These are phyloP conservation scores for Gorgonomyces haynaldii DNA, from an alignment of 192 early-diverging fungal species.

Conservation along the genomic window DNA sequence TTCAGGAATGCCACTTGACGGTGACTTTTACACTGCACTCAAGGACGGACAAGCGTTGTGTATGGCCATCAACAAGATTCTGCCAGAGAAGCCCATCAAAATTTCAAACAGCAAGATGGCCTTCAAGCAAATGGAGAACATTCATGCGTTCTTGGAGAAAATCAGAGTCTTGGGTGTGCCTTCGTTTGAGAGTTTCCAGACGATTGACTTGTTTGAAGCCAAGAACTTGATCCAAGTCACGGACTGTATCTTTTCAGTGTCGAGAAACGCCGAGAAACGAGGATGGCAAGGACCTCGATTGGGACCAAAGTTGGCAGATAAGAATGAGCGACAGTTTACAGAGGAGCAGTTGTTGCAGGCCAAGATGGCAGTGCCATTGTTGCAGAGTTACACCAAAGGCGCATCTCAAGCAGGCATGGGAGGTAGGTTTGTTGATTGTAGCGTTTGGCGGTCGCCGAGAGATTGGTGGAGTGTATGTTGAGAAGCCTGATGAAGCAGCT, in stretches of 20 bases:
- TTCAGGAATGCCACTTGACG: neutral
- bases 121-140: conserved; percentile 35
- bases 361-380: conserved; percentile 13
- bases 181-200: conserved; percentile 57
- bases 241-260: conserved; percentile 56
- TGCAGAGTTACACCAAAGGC: conserved; percentile 9
- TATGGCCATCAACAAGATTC: conserved; percentile 25
- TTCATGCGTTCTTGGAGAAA: conserved; percentile 19
- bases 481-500: no score
- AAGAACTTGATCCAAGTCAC: conserved; percentile 54
- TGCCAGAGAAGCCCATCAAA: conserved; percentile 19
- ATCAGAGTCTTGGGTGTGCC: conserved; percentile 38
- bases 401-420: conserved; percentile 3
- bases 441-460: conserved; percentile 15
- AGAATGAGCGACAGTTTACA: conserved; percentile 37
- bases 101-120: conserved; percentile 11
- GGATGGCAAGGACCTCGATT: conserved; percentile 33
- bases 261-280: conserved; percentile 46
- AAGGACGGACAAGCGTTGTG: conserved; percentile 59
- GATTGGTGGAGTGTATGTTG: conserved; percentile 24
- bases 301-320: conserved; percentile 56
- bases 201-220: conserved; percentile 60
- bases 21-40: conserved; percentile 39
- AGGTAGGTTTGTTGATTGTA: no score
- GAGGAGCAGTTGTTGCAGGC: conserved; percentile 43